Evolutionary conservation across 208 protist species (phyloP), one percentile per base, ranked within the genome.

Genomic region (Vickermania ingenoplastis): DNA sequence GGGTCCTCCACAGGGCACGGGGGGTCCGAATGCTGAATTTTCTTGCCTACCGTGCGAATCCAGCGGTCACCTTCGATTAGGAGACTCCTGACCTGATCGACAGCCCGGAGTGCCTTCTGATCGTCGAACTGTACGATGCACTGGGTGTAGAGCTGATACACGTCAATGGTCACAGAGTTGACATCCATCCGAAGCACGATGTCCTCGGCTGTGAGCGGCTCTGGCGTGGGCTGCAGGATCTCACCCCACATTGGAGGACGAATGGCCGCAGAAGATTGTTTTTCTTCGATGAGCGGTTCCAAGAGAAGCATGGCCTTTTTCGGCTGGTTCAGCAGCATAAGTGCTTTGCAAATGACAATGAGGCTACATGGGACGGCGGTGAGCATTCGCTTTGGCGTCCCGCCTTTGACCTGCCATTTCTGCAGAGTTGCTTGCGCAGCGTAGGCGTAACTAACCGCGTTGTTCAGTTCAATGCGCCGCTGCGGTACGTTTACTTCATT

Each of bases 241-340:
- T 89, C 75, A 14, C 55, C 63, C 84, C 87, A 94, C 67, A 81
- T 71, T 5, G 83, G 79, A 26, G 87, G 87, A n/a, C 83, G 81
- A 48, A 88, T 69, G 41, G 70, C 66, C 3, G 74, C 69, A 1
- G 79, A 83, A 53, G 74, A 83, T 7, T 61, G 56, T 59, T 90
- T 94, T 22, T 88, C 77, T 63, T 90, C 87, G 50, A 91, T 88
- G 21, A 94, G 75, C 29, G 87, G 87, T 65, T 94, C 87, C 13
- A 94, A 67, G 59, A 87, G 63, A 50, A 94, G 57, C 7, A 79
- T 83, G 13, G 87, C 87, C 61, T 94, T 94, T 31, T 83, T 80
- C 11, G 81, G 68, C 51, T 94, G 87, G 31, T 72, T 77, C 26
- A 94, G 77, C 49, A 84, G 70, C 41, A 94, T 55, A 13, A 94